phyloP scores from a whole-genome alignment of 768 basidiomycete species.

The Pholiota microspora region DNA sequence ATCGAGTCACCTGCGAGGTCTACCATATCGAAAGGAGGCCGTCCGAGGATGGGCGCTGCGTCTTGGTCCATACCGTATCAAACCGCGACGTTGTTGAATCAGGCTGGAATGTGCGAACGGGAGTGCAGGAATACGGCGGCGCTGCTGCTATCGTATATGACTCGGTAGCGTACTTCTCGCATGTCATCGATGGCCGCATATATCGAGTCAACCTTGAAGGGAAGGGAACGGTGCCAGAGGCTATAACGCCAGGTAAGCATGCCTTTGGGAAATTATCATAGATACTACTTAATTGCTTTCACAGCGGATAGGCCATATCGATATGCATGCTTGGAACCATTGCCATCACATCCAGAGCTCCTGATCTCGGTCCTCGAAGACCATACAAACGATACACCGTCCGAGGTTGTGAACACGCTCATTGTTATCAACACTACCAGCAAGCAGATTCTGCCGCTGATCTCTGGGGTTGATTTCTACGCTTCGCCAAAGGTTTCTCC shows the following conservation, averaged over 20 bases:
- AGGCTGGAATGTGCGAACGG: slow-evolving; percentile 57
- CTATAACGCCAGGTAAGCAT: slow-evolving; percentile 71
- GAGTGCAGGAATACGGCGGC: slow-evolving; percentile 76
- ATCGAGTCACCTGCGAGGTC: slow-evolving; percentile 52
- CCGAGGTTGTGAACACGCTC: slow-evolving; percentile 55
- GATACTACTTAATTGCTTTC: slow-evolving; percentile 33
- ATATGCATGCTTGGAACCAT: slow-evolving; percentile 61
- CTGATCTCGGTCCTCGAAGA: slow-evolving; percentile 69
- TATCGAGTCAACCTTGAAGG: slow-evolving; percentile 38
- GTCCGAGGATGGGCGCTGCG: slow-evolving; percentile 45
- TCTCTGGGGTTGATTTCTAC: slow-evolving; percentile 37
- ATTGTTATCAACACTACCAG: slow-evolving; percentile 49
- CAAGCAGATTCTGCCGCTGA: slow-evolving; percentile 42
- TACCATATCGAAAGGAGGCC: slow-evolving; percentile 66
- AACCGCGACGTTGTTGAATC: slow-evolving; percentile 51
- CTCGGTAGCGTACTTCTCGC: slow-evolving; percentile 57
- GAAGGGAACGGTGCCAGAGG: slow-evolving; percentile 42
- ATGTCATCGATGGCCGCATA: slow-evolving; percentile 49
- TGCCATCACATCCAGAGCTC: slow-evolving; percentile 51
- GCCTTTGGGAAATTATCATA: no score
- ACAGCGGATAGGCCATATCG: slow-evolving; percentile 49
- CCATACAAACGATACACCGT: slow-evolving; percentile 53
- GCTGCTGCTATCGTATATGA: slow-evolving; percentile 52
- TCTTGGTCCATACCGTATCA: slow-evolving; percentile 51
- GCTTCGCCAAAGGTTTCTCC: slow-evolving; percentile 59